Base-by-base conservation (phyloP, 2,329 filamentous ascomycete species). In the Tympanopsis confertula region DNA sequence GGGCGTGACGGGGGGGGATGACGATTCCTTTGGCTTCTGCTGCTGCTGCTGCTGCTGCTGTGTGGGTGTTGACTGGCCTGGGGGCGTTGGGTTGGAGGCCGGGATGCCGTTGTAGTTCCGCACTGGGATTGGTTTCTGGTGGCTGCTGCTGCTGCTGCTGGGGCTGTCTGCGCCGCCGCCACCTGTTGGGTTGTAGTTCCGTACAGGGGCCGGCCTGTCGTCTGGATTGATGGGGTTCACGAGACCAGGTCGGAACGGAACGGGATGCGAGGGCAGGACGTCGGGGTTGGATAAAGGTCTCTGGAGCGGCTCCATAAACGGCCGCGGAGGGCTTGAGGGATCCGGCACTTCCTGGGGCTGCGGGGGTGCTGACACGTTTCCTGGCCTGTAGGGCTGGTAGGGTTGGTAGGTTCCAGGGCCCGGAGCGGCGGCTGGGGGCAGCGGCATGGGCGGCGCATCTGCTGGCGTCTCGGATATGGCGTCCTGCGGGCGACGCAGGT, bases 401-500 rank as follows among this genome's bases (percentile, higher is more conserved):
- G 4, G 53, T 45, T 41, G 39, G 36, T 50, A 44, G 35, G 48
- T 32, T 57, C 45, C 22, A 44, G 41, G 36, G 47, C 42, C 20
- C 41, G 47, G 15, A 39, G 45, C 35, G 50, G 46, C 15, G 48
- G 53, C 35, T 39, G 58, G 68, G 50, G 67, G 59, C 29, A 59
- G 63, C 10, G 78, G 76, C 20, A 78, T 57, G 3, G 66, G 61
- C 17, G 74, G 74, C 15, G 67, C 64, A 46, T 84, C 78, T 19
- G 63, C 69, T 2, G 74, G 77, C 69, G 88, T 81, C 49, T 86
- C 84, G 46, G 86, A 86, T 1, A 83, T 69, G 5, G 82, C 82
- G 2, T 74, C 66, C 47, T 83, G 75, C 3, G 71, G 68, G 45
- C 76, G 68, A 24, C 73, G 66, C 41, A 82, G 58, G 50, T 82